Conservation (phyloP, 2,329 filamentous ascomycete species). For the Fusarium graminum region DNA sequence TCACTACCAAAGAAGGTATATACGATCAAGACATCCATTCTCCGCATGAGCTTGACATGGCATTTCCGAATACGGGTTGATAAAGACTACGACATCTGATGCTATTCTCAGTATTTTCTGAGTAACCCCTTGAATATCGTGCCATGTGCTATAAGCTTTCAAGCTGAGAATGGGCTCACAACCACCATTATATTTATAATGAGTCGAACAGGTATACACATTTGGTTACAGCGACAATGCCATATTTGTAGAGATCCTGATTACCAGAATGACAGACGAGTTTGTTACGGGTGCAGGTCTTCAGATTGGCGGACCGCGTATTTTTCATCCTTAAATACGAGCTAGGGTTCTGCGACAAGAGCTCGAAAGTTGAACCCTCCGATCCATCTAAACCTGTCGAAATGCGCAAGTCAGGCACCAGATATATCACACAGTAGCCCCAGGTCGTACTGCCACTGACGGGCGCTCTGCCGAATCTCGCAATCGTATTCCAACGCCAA, state of each 20-base stretch:
- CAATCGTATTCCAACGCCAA: slow-evolving; percentile 26
- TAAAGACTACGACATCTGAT: not conserved
- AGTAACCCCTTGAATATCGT: not conserved
- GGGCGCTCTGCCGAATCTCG: not conserved
- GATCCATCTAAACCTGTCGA: not conserved
- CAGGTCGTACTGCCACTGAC: not conserved
- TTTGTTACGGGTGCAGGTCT: not conserved
- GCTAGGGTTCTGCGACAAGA: too few relatives aligned
- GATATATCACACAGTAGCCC: not conserved
- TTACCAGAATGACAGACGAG: not conserved
- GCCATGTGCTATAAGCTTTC: not conserved
- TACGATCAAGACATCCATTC: slow-evolving; percentile 9
- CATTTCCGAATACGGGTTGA: slow-evolving; percentile 19
- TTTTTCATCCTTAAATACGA: not conserved
- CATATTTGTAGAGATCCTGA: not conserved
- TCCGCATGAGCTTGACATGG: slow-evolving; percentile 20
- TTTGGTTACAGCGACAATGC: not conserved
- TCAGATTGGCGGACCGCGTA: not conserved
- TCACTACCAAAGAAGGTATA: slow-evolving; percentile 8
- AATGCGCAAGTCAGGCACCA: not conserved
- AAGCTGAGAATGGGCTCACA: not conserved
- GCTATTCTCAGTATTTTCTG: not conserved
- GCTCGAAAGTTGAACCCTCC: not conserved
- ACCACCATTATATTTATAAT: slow-evolving; percentile 1
- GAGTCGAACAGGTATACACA: not conserved